These are phyloP conservation scores for Xylaria palmicola DNA, from an alignment of 495 filamentous ascomycete species.

Conservation along the genomic window DNA sequence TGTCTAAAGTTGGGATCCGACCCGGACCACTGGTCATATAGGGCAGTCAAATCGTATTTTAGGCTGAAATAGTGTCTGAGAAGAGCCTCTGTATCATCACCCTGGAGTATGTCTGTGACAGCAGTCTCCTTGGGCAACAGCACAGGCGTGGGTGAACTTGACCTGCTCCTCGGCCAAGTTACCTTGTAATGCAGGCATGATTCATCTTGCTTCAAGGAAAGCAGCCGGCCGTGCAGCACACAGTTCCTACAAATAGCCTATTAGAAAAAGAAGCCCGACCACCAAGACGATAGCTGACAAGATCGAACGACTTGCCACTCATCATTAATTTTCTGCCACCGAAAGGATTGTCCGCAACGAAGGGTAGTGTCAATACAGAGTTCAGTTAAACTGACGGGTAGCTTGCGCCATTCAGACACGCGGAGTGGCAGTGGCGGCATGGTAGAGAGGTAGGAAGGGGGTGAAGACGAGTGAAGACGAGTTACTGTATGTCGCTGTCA, in stretches of 20 bases:
- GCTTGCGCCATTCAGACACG: conserved; percentile 71
- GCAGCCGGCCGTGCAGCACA: conserved; percentile 76
- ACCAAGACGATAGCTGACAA: neutral
- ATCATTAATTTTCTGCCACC: conserved; percentile 82
- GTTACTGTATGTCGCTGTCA: no score
- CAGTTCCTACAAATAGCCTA: conserved; percentile 58
- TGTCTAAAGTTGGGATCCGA: conserved; percentile 87
- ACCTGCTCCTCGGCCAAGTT: conserved; percentile 48
- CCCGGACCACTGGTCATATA: conserved; percentile 86
- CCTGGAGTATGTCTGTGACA: conserved; percentile 30
- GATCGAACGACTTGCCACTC: conserved; percentile 62
- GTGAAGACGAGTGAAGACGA: neutral
- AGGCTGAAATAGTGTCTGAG: conserved; percentile 83
- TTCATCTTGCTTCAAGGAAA: conserved; percentile 82
- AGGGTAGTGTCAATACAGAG: conserved; percentile 89
- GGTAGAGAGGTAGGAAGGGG: neutral
- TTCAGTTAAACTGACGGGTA: conserved; percentile 76
- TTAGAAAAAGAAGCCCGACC: neutral
- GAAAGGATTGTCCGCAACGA: conserved; percentile 87
- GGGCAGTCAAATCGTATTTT: conserved; percentile 61
- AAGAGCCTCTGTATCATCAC: conserved; percentile 64
- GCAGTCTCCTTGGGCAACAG: conserved; percentile 12
- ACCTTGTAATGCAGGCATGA: conserved; percentile 77
- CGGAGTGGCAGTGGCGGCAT: conserved; percentile 31
- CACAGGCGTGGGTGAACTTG: conserved; percentile 22